phyloP scores from a whole-genome alignment of 2,329 filamentous ascomycete species.

The Trematosphaeria pertusa region DNA sequence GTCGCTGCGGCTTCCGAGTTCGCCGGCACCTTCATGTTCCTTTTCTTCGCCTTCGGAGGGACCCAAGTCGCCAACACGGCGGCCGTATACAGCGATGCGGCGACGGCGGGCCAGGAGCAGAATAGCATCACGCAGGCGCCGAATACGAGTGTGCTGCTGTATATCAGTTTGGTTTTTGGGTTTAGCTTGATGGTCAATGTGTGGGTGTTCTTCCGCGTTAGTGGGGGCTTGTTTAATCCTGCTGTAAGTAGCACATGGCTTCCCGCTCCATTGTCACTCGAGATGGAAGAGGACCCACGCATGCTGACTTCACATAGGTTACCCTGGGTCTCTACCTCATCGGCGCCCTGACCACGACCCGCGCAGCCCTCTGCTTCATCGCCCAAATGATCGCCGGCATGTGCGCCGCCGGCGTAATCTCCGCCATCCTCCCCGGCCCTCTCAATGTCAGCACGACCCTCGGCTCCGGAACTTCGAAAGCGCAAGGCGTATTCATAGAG shows the following conservation, averaged over 20 bases:
- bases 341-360: conserved; percentile 29
- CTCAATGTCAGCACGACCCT: conserved; percentile 47
- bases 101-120: conserved; percentile 28
- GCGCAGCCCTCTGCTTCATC: conserved; percentile 41
- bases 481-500: conserved; percentile 49
- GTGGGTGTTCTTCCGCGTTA: conserved; percentile 50
- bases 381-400: conserved; percentile 48
- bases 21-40: conserved; percentile 50
- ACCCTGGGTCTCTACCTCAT: conserved; percentile 48
- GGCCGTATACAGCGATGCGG: conserved; percentile 24
- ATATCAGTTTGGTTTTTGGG: conserved; percentile 47
- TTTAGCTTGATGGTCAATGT: conserved; percentile 50
- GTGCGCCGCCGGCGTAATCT: conserved; percentile 42
- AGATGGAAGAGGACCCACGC: neutral
- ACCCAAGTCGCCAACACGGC: conserved; percentile 47
- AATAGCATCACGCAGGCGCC: conserved; percentile 40
- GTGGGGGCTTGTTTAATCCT: conserved; percentile 49
- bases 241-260: conserved; percentile 36
- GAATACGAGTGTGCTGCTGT: conserved; percentile 43
- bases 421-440: conserved; percentile 43
- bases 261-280: neutral
- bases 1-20: conserved; percentile 48
- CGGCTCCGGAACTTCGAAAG: conserved; percentile 34
- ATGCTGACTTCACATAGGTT: conserved; percentile 31
- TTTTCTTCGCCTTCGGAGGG: conserved; percentile 50